Percentiles rank a stretch among this genome's conserved stretches.
Evolutionary conservation across 768 basidiomycete genomes (phyloP).

Genomic region (Russula lepida): DNA sequence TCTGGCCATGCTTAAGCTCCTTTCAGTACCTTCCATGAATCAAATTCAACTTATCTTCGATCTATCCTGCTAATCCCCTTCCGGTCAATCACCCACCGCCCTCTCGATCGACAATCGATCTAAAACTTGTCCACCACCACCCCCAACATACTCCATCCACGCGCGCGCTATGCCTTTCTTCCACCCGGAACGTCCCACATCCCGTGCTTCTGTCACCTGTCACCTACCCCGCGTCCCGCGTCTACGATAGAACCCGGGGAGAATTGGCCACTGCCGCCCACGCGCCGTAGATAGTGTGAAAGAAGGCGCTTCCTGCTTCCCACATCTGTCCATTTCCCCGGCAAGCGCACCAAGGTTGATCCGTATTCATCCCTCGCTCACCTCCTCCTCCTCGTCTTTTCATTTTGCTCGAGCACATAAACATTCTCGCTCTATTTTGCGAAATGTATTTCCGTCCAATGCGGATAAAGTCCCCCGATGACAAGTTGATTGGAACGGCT

Average conservation of each 20-base stretch:
- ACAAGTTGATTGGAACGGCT: neutral
- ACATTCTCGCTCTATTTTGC: neutral
- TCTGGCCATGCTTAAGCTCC: too few relatives aligned
- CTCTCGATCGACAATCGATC: neutral
- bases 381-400: neutral
- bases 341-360: neutral
- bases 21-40: neutral
- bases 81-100: neutral
- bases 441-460: neutral
- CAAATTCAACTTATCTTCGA: slow-evolving; percentile 13
- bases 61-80: slow-evolving; percentile 6
- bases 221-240: slow-evolving; percentile 11
- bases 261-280: slow-evolving; percentile 5
- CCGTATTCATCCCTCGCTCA: neutral
- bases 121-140: neutral
- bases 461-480: too few relatives aligned
- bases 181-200: neutral
- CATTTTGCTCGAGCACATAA: neutral
- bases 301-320: neutral
- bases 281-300: neutral
- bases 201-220: slow-evolving; percentile 9
- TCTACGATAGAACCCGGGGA: neutral
- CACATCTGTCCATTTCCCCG: slow-evolving; percentile 1
- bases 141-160: neutral
- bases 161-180: neutral